Evolutionary conservation across 2,329 filamentous ascomycete species (phyloP).

Genomic region (Dothidotthia symphoricarpi): DNA sequence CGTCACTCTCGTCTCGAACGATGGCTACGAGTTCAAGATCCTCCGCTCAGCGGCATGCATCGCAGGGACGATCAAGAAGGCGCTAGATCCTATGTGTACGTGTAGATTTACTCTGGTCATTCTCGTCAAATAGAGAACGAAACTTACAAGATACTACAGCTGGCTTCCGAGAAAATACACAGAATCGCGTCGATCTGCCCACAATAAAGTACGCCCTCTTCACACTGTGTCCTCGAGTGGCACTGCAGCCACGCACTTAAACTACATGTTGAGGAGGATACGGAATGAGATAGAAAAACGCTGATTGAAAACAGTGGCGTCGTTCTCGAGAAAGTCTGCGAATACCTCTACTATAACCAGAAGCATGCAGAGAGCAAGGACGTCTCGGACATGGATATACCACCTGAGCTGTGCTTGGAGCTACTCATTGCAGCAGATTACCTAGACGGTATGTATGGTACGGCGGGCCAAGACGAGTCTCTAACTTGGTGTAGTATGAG

Average conservation of each 20-base stretch:
- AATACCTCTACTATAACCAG: conserved; percentile 83
- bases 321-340: conserved; percentile 75
- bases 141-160: conserved; percentile 42
- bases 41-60: conserved; percentile 68
- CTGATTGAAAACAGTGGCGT: conserved; percentile 55
- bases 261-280: neutral
- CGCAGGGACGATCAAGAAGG: conserved; percentile 70
- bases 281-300: neutral
- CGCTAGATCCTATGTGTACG: conserved; percentile 68
- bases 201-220: conserved; percentile 65
- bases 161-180: conserved; percentile 64
- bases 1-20: conserved; percentile 72
- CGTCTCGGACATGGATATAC: conserved; percentile 78
- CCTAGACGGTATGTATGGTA: conserved; percentile 47
- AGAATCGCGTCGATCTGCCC: conserved; percentile 64
- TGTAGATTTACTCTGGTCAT: conserved; percentile 1
- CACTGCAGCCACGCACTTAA: neutral
- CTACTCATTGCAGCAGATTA: conserved; percentile 76
- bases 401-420: conserved; percentile 74
- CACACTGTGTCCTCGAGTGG: neutral
- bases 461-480: too few relatives aligned
- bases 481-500: too few relatives aligned
- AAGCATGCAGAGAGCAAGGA: conserved; percentile 68
- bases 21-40: conserved; percentile 75
- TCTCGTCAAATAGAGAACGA: neutral